These are phyloP conservation scores for Avena insularis DNA, from an alignment of 176 grass and related monocot species.

Conservation along the genomic window DNA sequence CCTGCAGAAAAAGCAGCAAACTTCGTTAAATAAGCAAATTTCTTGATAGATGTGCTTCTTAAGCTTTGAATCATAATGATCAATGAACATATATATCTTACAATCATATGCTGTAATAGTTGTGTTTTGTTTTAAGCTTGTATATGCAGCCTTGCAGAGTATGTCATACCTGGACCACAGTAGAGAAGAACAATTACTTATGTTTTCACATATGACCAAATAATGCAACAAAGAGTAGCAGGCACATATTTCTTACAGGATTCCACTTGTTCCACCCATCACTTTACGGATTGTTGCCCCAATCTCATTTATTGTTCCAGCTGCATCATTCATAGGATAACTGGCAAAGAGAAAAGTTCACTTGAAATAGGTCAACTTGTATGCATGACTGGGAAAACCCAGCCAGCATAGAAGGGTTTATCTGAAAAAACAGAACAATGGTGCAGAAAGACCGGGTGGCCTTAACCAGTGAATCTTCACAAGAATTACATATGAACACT, in stretches of 20 bases:
- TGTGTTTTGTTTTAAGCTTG: conserved; percentile 80
- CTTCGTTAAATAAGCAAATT: conserved; percentile 29
- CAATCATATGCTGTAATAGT: conserved; percentile 75
- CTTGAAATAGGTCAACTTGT: conserved; percentile 31
- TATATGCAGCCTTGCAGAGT: conserved; percentile 97
- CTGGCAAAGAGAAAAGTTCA: conserved; percentile 60
- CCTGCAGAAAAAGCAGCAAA: conserved; percentile 51
- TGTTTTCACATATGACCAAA: conserved; percentile 11
- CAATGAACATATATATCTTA: conserved; percentile 49
- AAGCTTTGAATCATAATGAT: conserved; percentile 49
- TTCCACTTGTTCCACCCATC: conserved; percentile 99
- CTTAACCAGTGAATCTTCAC: not conserved
- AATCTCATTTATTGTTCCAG: conserved; percentile 94
- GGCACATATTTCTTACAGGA: conserved; percentile 65
- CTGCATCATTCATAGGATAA: conserved; percentile 96
- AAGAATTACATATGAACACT: conserved; percentile 10
- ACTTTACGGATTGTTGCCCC: conserved; percentile 77
- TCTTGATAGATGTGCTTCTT: conserved; percentile 51
- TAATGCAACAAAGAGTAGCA: conserved; percentile 20
- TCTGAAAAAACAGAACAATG: not conserved
- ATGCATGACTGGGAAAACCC: conserved; percentile 22
- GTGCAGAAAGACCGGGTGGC: not conserved
- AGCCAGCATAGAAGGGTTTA: not conserved
- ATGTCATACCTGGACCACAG: conserved; percentile 81
- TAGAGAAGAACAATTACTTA: conserved; percentile 35